Evolutionary conservation across 2,329 filamentous ascomycete genomes (phyloP).

Genomic region (Pezicula neosporulosa): DNA sequence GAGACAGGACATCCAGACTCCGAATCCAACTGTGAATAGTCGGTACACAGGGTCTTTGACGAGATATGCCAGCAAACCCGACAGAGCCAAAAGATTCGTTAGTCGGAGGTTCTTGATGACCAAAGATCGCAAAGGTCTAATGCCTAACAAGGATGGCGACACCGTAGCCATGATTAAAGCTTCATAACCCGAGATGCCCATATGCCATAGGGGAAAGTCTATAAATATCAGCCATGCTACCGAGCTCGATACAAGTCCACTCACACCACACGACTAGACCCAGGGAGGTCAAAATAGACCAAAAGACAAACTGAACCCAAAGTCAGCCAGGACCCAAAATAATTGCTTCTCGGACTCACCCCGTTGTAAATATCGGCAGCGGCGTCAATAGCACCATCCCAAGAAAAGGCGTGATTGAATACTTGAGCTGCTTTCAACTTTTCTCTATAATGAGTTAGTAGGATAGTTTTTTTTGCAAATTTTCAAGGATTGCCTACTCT

Average conservation of each 20-base stretch:
- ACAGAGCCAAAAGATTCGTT: constrained; percentile 73
- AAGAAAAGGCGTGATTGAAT: constrained; percentile 69
- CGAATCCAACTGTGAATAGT: constrained; percentile 78
- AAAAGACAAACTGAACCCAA: constrained; percentile 75
- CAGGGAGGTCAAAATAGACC: constrained; percentile 88
- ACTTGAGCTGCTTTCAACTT: constrained; percentile 65
- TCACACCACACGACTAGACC: constrained; percentile 91
- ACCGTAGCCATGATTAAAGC: constrained; percentile 80
- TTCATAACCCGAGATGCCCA: constrained; percentile 98
- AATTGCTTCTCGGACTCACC: constrained; percentile 44
- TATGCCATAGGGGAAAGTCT: constrained; percentile 98
- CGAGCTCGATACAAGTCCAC: constrained; percentile 31
- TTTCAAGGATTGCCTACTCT: constrained; percentile 54
- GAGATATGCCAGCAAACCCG: constrained; percentile 76
- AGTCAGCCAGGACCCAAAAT: constrained; percentile 2
- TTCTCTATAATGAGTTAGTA: constrained; percentile 58
- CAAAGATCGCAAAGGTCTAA: constrained; percentile 64
- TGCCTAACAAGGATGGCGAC: constrained; percentile 75
- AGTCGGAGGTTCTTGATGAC: constrained; percentile 66
- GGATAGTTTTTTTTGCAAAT: constrained; percentile 20
- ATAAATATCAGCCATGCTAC: constrained; percentile 8
- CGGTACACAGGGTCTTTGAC: constrained; percentile 69
- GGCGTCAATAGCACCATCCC: constrained; percentile 73
- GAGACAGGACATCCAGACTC: constrained; percentile 75
- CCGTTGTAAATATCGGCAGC: constrained; percentile 89